A percentile compares a stretch with the other conserved stretches of the same genome.
phyloP scores from a whole-genome alignment of 2,329 filamentous ascomycete species.

The Stemphylium lycopersici region DNA sequence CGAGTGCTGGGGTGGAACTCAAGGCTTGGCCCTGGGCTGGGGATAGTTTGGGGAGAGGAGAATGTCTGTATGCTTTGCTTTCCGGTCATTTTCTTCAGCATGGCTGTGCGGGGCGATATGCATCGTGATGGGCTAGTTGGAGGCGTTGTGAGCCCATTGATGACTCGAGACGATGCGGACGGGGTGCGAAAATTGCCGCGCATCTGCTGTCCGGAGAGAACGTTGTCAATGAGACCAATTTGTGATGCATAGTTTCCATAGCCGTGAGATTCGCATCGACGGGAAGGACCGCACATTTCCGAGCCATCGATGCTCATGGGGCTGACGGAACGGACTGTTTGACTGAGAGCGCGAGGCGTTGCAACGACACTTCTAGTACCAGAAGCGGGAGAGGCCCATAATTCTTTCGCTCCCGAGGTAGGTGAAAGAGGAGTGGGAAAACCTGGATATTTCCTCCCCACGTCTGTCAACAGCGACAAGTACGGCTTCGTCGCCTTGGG shows the following conservation, averaged over 20 bases:
- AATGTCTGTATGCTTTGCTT: conserved; percentile 24
- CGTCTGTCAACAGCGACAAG: conserved; percentile 35
- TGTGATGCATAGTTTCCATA: conserved; percentile 19
- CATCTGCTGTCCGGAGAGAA: conserved; percentile 7
- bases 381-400: conserved; percentile 38
- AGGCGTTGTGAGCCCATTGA: background rate
- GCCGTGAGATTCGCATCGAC: conserved; percentile 19
- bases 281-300: conserved; percentile 28
- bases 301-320: conserved; percentile 39
- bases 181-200: background rate
- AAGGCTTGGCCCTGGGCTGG: background rate
- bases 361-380: conserved; percentile 16
- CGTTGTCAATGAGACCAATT: conserved; percentile 23
- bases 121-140: conserved; percentile 26
- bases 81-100: conserved; percentile 32
- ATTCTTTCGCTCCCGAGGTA: conserved; percentile 31
- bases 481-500: conserved; percentile 13
- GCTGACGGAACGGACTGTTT: conserved; percentile 17
- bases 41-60: conserved; percentile 5
- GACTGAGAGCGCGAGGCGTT: conserved; percentile 19
- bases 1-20: conserved; percentile 4
- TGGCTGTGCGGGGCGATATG: conserved; percentile 32
- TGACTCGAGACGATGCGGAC: conserved; percentile 1
- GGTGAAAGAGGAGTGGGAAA: conserved; percentile 43
- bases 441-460: conserved; percentile 39